These are phyloP conservation scores for Calonectria fujianensis DNA, from an alignment of 2,329 filamentous ascomycete genomes.

Conservation along the genomic window DNA sequence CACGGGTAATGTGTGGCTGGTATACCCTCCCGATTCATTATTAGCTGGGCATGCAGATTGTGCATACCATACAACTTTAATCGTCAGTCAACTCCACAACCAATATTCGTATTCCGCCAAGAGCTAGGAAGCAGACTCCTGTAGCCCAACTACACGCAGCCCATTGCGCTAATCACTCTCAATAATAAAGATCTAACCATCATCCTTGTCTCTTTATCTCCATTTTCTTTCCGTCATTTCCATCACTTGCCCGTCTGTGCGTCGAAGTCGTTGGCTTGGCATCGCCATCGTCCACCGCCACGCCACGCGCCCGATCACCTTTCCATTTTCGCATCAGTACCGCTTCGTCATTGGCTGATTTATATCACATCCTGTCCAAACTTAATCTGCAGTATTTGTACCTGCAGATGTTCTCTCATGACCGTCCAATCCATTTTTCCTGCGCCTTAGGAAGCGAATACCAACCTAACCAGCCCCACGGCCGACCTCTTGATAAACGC, in stretches of 20 bases:
- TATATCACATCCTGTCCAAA: not conserved
- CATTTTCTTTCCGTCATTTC: not conserved
- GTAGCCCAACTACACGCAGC: not conserved
- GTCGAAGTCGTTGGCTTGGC: not conserved
- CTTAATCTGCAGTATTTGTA: not conserved
- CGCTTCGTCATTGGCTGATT: not conserved
- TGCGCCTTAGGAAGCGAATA: not conserved
- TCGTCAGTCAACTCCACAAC: not conserved
- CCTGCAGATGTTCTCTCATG: not conserved
- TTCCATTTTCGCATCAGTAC: not conserved
- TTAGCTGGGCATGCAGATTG: not conserved
- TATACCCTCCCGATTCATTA: not conserved
- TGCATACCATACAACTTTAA: no score
- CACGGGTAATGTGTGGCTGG: not conserved
- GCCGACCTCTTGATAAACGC: not conserved
- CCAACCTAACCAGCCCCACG: no score
- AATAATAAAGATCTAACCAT: not conserved
- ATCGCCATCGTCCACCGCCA: not conserved
- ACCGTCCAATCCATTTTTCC: not conserved
- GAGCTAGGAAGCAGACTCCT: not conserved
- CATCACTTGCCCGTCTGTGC: not conserved
- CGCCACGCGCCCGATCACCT: not conserved
- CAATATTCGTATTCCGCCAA: not conserved
- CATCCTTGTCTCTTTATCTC: not conserved
- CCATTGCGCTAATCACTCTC: not conserved